phyloP scores from a whole-genome alignment of 345 rosid genomes.

The Sonneratia caseolaris region DNA sequence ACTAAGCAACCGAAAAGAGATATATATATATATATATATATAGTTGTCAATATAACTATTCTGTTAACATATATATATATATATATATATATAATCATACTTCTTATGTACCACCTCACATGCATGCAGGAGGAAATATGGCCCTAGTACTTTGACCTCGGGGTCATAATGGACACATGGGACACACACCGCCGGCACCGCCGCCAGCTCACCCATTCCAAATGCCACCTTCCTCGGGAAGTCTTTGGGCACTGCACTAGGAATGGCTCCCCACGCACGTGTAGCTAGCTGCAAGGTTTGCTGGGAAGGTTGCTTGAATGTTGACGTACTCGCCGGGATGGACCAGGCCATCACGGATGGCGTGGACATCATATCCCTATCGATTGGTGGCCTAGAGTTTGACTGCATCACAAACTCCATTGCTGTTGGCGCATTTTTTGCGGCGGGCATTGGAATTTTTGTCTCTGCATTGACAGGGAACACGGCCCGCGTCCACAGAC shows the following conservation, averaged over 20 bases:
- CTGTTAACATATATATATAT: neutral
- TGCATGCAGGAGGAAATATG: neutral
- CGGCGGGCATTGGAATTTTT: slow-evolving; percentile 69
- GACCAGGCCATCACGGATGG: slow-evolving; percentile 78
- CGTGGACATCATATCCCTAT: slow-evolving; percentile 71
- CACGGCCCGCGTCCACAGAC: slow-evolving; percentile 47
- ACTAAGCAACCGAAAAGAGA: too few relatives aligned
- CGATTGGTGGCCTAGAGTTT: slow-evolving; percentile 64
- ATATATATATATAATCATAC: neutral
- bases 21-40: too few relatives aligned
- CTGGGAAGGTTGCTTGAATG: slow-evolving; percentile 59
- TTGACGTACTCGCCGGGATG: slow-evolving; percentile 81
- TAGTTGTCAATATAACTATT: neutral
- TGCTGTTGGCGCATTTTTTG: slow-evolving; percentile 62
- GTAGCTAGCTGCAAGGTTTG: slow-evolving; percentile 81
- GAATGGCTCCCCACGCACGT: slow-evolving; percentile 77
- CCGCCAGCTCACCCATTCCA: slow-evolving; percentile 55
- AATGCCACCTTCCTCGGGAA: slow-evolving; percentile 70
- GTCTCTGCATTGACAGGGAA: slow-evolving; percentile 81
- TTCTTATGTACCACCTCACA: neutral
- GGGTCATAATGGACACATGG: slow-evolving; percentile 78
- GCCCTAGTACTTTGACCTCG: slow-evolving; percentile 46
- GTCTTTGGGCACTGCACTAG: slow-evolving; percentile 68
- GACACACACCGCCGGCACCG: slow-evolving; percentile 73
- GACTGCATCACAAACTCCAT: slow-evolving; percentile 38